These are phyloP conservation scores for Forsythia viridissima DNA, from an alignment of 257 asterid genomes.

Conservation along the genomic window DNA sequence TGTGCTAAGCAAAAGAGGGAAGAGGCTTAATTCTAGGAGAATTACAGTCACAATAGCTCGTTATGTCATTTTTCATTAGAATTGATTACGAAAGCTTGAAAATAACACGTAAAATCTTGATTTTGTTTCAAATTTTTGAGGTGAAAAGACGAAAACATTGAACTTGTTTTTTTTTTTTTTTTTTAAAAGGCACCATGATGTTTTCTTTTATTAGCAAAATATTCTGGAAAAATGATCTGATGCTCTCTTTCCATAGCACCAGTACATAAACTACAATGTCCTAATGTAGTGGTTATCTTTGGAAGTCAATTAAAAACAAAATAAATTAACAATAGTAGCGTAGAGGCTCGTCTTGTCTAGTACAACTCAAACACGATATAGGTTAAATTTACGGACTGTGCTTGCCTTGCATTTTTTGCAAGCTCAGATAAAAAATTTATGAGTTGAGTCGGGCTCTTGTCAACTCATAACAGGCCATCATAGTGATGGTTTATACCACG, in stretches of 20 bases:
- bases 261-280: background rate
- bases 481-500: too few relatives aligned
- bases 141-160: background rate
- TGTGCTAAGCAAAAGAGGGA: background rate
- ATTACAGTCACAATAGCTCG: background rate
- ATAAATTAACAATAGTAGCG: too few relatives aligned
- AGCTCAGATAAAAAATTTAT: too few relatives aligned
- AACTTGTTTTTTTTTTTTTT: background rate
- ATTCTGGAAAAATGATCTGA: background rate
- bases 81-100: background rate
- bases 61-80: background rate
- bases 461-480: too few relatives aligned
- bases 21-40: background rate
- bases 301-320: background rate
- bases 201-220: background rate
- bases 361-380: too few relatives aligned
- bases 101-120: background rate
- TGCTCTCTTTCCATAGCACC: too few relatives aligned
- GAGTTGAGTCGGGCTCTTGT: too few relatives aligned
- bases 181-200: background rate
- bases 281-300: background rate
- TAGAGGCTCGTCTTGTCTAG: too few relatives aligned
- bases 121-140: background rate
- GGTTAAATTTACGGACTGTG: too few relatives aligned
- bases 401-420: too few relatives aligned